Percentiles rank a stretch among this genome's conserved stretches.
phyloP scores from a whole-genome alignment of 2,329 filamentous ascomycete genomes.

The Nakataea oryzae region DNA sequence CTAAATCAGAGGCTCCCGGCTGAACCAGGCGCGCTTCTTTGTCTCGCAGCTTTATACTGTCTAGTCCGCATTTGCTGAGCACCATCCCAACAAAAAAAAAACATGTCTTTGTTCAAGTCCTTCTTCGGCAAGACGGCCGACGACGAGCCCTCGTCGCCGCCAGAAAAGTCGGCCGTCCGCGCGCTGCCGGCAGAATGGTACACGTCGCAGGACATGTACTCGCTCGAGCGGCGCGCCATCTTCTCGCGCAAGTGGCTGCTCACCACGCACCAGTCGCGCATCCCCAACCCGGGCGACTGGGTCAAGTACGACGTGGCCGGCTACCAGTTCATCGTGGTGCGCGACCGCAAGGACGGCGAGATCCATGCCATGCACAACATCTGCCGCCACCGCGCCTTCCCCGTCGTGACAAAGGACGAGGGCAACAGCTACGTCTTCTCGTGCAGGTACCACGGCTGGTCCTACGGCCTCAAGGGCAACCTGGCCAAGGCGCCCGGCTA shows the following conservation, averaged over 20 bases:
- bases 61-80: neutral
- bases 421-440: slow-evolving; percentile 42
- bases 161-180: slow-evolving; percentile 16
- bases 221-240: slow-evolving; percentile 45
- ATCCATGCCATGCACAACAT: slow-evolving; percentile 54
- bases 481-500: slow-evolving; percentile 51
- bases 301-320: slow-evolving; percentile 43
- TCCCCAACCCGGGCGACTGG: slow-evolving; percentile 44
- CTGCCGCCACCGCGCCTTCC: slow-evolving; percentile 50
- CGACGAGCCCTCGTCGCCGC: neutral
- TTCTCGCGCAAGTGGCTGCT: slow-evolving; percentile 48
- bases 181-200: slow-evolving; percentile 43
- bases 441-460: slow-evolving; percentile 55
- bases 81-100: slow-evolving; percentile 1
- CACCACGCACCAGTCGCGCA: slow-evolving; percentile 39
- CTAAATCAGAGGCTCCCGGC: too few relatives aligned
- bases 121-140: slow-evolving; percentile 22
- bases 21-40: too few relatives aligned
- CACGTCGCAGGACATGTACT: slow-evolving; percentile 39
- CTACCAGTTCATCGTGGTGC: slow-evolving; percentile 42
- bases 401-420: slow-evolving; percentile 38
- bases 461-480: slow-evolving; percentile 45
- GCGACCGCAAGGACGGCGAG: slow-evolving; percentile 32
- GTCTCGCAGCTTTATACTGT: neutral
- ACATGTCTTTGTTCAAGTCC: slow-evolving; percentile 21